Evolutionary conservation across 768 basidiomycete genomes (phyloP).

Genomic region (Clitopilus hobsonii): DNA sequence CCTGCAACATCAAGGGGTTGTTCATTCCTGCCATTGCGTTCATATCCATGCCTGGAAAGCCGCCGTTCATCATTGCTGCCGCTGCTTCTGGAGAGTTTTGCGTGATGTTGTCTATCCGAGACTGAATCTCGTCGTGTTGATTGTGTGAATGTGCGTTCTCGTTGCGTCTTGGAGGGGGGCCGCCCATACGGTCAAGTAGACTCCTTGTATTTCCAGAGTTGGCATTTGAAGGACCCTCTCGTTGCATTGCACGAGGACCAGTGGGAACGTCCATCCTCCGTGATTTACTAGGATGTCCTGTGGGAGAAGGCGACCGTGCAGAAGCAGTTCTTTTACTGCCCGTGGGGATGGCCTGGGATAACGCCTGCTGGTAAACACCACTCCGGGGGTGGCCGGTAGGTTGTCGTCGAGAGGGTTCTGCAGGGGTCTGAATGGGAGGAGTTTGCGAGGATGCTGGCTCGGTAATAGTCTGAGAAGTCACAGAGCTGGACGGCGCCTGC

Average conservation of each 20-base stretch:
- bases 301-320: constrained; percentile 63
- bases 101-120: constrained; percentile 75
- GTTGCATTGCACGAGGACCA: constrained; percentile 81
- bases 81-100: constrained; percentile 43
- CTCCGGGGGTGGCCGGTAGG: constrained; percentile 44
- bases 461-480: constrained; percentile 25
- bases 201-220: constrained; percentile 45
- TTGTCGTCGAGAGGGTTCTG: constrained; percentile 39
- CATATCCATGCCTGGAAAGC: constrained; percentile 61
- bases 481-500: too few species aligned
- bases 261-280: constrained; percentile 76
- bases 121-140: constrained; percentile 67
- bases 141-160: constrained; percentile 28
- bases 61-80: constrained; percentile 50
- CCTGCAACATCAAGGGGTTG: constrained; percentile 74
- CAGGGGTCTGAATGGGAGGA: too few species aligned
- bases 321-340: constrained; percentile 64
- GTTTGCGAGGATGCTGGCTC: constrained; percentile 27
- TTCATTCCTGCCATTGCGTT: constrained; percentile 50
- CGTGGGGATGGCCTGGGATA: constrained; percentile 57
- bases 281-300: constrained; percentile 57
- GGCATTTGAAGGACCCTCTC: constrained; percentile 25
- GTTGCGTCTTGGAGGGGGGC: constrained; percentile 33
- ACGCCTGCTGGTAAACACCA: constrained; percentile 68
- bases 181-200: constrained; percentile 80